A percentile compares a stretch with the other conserved stretches of the same genome.
These are phyloP conservation scores for Posidonia australis DNA, from an alignment of 106 monocot genomes.

Conservation along the genomic window DNA sequence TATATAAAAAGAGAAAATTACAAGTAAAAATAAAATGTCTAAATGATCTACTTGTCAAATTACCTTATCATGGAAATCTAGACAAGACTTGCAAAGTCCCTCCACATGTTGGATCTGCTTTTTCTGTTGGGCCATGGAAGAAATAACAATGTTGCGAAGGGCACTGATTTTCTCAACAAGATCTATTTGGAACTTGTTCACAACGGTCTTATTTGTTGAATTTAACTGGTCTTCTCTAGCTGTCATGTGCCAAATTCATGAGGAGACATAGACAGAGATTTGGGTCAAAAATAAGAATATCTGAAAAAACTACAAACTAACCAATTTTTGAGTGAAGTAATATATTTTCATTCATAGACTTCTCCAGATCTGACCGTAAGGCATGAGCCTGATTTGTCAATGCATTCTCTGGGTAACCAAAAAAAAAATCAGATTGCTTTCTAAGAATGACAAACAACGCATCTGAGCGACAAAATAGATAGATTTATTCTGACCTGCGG, in stretches of 20 bases:
- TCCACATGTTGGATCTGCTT: constrained; percentile 52
- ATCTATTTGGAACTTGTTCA: constrained; percentile 60
- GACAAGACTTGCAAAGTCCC: constrained; percentile 55
- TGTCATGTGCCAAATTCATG: constrained; percentile 12
- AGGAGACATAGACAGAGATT: background rate
- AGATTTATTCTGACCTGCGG: constrained; percentile 42
- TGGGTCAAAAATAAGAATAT: background rate
- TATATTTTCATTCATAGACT: constrained; percentile 64
- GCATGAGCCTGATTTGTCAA: constrained; percentile 76
- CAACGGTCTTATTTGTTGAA: constrained; percentile 47
- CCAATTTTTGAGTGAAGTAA: constrained; percentile 79
- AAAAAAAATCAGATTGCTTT: background rate
- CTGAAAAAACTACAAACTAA: constrained; percentile 8
- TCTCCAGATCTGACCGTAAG: constrained; percentile 74
- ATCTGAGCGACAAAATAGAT: background rate
- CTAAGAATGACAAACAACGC: no score
- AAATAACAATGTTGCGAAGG: constrained; percentile 43
- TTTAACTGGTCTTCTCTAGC: constrained; percentile 74
- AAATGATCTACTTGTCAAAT: background rate
- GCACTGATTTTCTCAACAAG: constrained; percentile 40
- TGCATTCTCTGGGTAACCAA: constrained; percentile 51
- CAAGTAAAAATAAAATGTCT: background rate
- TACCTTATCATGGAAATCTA: constrained; percentile 86
- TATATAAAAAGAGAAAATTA: background rate
- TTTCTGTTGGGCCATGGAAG: constrained; percentile 59